Evolutionary conservation across 2,329 filamentous ascomycete genomes (phyloP), one percentile per base, ranked within the genome.

Genomic region (Magnaporthiopsis rhizophila): DNA sequence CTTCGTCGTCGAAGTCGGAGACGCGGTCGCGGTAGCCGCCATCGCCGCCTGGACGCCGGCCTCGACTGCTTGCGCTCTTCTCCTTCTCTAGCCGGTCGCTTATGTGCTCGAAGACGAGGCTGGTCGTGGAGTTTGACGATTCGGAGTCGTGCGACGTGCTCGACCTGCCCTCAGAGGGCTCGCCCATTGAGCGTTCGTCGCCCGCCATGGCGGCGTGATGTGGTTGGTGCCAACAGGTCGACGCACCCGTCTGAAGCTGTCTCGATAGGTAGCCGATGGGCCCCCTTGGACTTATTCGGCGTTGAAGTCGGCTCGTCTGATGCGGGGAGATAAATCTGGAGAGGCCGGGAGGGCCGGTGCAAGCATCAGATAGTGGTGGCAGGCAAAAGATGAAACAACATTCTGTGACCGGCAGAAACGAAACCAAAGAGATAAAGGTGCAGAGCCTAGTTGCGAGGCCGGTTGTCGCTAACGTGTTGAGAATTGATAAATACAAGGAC

Each of bases 61-160:
- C 32, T 32, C 59, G 21, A 50, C 28, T n/a, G 38, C 38, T 61
- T 38, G 28, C 28, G 18, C 21, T 28, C 24, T 61, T 58, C 34
- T 45, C 45, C 36, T 32, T n/a, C 67, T 58, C 70, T 34, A 79
- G 75, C 59, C 77, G 74, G 72, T 90, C 87, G 70, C 85, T 83
- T 68, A 94, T 83, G 67, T 89, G 86, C 69, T 95, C 90, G 72
- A 95, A 90, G 64, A 95, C 86, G 18, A 95, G 81, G 70, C 91
- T 94, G 4, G 89, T 92, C 13, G 91, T 94, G 45, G 91, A 95
- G n/a, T 87, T 87, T 57, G 89, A 89, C n/a, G 89, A 91, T 59
- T 85, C 75, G 3, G 90, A 91, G 67, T 83, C 83, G 71, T 76
- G 76, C 64, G 84, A 86, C 66, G 74, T 74, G 67, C 78, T 78